Base-by-base conservation (phyloP, 495 filamentous ascomycete species). In the Penicillium ochrochloron region DNA sequence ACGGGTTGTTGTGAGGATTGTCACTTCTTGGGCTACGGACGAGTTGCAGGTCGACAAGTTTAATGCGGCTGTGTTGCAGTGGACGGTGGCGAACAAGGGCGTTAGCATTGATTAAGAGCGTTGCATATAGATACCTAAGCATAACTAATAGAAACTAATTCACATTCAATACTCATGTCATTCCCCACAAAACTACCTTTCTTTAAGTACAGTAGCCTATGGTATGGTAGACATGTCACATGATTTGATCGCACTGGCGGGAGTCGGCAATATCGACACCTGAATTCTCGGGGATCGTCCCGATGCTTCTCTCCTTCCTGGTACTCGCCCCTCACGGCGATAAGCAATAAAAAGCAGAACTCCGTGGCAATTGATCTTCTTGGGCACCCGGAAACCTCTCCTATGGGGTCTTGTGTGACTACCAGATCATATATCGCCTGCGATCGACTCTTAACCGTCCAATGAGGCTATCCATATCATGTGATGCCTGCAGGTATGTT, bases 381-480 rank as follows among this genome's bases (percentile, higher is more conserved):
- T 21, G 19, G 11, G 0, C 10, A 8, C 17, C 31, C 37, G 27
- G 46, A 27, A 27, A 5, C 9, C 19, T 25, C 9, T 3, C 39
- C n/a, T 0, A 61, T 61, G 34, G 33, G 33, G 19, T 1, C 21
- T 19, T 25, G 17, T 17, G 7, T 52, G 15, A 41, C 59, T 21
- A n/a, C 12, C 31, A 21, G 3, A 5, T 17, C 21, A 31, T 23
- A 19, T 33, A 10, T n/a, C 15, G 17, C 57, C 50, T 41, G 37
- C 34, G n/a, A 39, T 37, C 25, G 41, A 57, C 29, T 17, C 25
- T 53, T 25, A 53, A 21, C 27, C 42, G 12, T 42, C 57, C 50
- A 54, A 80, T 81, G 78, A 71, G 78, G 29, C 65, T 81, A 42
- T 81, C 78, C 34, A 76, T 78, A 65, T 81, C 78, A 34, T 81